Evolutionary conservation across 2,329 filamentous ascomycete genomes (phyloP), one percentile per base, ranked within the genome.

Genomic region (Penicillium corylophilum): DNA sequence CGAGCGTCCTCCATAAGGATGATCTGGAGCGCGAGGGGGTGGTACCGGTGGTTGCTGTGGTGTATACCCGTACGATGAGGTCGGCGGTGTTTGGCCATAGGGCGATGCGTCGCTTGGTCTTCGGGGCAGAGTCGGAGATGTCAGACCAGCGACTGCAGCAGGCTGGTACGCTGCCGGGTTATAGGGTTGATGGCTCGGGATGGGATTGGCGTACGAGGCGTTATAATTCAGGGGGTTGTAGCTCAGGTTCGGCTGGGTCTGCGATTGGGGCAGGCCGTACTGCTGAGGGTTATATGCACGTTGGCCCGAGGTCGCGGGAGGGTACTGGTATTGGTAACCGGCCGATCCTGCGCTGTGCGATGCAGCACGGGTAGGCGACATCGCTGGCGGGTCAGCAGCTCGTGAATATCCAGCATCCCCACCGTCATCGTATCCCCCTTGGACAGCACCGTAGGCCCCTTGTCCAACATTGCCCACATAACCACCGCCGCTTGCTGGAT

Each of bases 141-240:
- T 59, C 28, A 71, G 57, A 20, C 59, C 57, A 4, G 65, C 55
- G 22, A 67, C 60, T n/a, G 58, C 57, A 4, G 71, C 57, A 18
- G 73, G 63, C 40, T 75, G 73, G 55, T 79, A 80, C 20, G 76
- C 76, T 2, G 78, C 77, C 1, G 78, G 78, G 49, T 79, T 76
- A 59, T 80, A 80, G 10, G 76, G 73, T 49, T 76, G 75, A 57
- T 75, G 72, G 10, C 53, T 53, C 8, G 67, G 53, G 10, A 49
- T 51, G 18, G 62, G 62, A 33, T 50, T 69, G 29, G 55, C 50
- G 48, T 70, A 68, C 7, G 65, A 56, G 24, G 56, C 51, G 35
- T 63, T 65, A 63, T 80, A 93, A 33, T 79, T 76, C 67, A 87
- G 82, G 1, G 89, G 88, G 65, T 92, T 93, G 71, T 92, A 93